Evolutionary conservation across 148 eudicot genomes (phyloP), one percentile per base, ranked within the genome.

Genomic region (Arctostaphylos glauca): DNA sequence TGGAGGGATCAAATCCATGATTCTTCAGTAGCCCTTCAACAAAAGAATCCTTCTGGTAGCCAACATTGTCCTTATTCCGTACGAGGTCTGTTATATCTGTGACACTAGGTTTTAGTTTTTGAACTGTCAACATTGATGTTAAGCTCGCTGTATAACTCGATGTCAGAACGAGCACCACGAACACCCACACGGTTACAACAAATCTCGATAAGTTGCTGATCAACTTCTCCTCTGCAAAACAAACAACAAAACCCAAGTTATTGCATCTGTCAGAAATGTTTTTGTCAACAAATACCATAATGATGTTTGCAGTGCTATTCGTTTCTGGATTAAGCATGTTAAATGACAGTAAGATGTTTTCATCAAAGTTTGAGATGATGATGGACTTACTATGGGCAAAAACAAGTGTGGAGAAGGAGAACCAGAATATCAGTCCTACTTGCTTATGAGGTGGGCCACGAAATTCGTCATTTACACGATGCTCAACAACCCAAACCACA

Each of bases 401-500:
- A 74, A 91, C 93, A 62, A 94, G 86, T 3, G 92, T 87, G 7
- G 96, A 91, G 87, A 94, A 91, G 44, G 96, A 84, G 84, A 93
- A 94, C 89, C 90, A 94, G 12, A 93, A 85, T 38, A 91, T 91
- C 60, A 89, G 88, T 44, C 96, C 94, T 15, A 87, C 86, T 87
- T 91, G 98, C 60, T 92, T 64, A 59, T 8, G 12, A 16, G 91
- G 90, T 5, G 95, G 91, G 5, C 93, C 95, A 70, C 93, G 81
- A 60, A 92, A 91, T 67, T 89, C 91, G 55, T 84, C 80, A 74
- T 91, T 93, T 48, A 90, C 84, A 12, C 92, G 91, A 83, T 93
- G 96, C 80, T 92, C 98, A 44, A 94, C 88, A 12, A 92, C 87
- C 96, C 95, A 91, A 62, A 94, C 90, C 2, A 92, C 92, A 52